These are phyloP conservation scores for Verbena officinalis DNA, from an alignment of 257 asterid species.

Conservation along the genomic window DNA sequence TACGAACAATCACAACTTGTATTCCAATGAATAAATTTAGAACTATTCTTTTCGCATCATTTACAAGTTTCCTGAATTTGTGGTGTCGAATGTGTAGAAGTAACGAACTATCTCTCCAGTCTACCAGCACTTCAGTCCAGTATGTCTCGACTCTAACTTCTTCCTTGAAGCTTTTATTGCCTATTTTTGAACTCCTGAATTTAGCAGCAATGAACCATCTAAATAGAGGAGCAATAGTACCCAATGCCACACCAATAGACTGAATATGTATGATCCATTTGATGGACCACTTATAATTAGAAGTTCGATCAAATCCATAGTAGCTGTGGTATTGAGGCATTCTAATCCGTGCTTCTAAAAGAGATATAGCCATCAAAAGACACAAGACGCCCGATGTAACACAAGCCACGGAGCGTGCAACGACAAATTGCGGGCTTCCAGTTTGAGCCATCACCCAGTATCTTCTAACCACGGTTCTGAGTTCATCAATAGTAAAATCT, in stretches of 20 bases:
- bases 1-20: slow-evolving; percentile 36
- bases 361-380: neutral
- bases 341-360: too few relatives aligned
- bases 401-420: slow-evolving; percentile 26
- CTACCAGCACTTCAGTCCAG: slow-evolving; percentile 38
- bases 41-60: slow-evolving; percentile 17
- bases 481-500: neutral
- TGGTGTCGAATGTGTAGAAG: slow-evolving; percentile 24
- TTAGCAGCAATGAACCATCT: slow-evolving; percentile 37
- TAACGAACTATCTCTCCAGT: slow-evolving; percentile 45
- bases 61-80: slow-evolving; percentile 27
- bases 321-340: too few relatives aligned
- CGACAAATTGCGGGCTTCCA: slow-evolving; percentile 33
- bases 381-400: slow-evolving; percentile 12
- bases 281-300: slow-evolving; percentile 23
- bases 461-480: neutral
- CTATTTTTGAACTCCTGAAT: slow-evolving; percentile 10
- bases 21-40: slow-evolving; percentile 29
- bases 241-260: slow-evolving; percentile 35
- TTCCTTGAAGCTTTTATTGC: neutral
- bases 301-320: too few relatives aligned
- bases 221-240: slow-evolving; percentile 37
- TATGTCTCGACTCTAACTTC: slow-evolving; percentile 28
- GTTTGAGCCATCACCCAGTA: slow-evolving; percentile 37
- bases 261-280: slow-evolving; percentile 36